Base-by-base conservation (phyloP, 192 early-diverging fungal species). In the Fimicolochytrium jonesii region DNA sequence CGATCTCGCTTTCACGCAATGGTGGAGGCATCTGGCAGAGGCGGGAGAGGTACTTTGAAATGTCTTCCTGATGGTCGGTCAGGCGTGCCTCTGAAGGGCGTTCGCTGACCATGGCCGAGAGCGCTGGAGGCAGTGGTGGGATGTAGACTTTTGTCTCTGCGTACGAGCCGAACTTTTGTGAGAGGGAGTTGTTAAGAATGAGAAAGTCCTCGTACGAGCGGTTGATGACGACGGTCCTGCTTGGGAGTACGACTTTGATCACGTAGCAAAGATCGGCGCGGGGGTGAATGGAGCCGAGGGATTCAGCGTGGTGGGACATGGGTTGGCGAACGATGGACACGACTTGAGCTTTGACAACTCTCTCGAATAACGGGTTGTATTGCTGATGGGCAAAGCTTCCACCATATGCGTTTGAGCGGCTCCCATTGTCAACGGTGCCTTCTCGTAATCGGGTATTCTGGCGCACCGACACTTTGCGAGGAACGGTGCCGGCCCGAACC, bases 141-240 rank as follows among this genome's bases (percentile, higher is more conserved):
- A 59, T 15, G 15, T 15, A 1, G 13, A 26, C 39, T 4, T 22
- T 1, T 4, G 35, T n/a, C 15, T 59, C 11, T 11, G n/a, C 23
- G 42, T 48, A 45, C 15, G 17, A 15, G 42, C 35, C 41, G 34
- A 37, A 51, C 17, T 23, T 23, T 30, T 64, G 62, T 6, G 37
- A 25, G 13, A 55, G 50, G 6, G 51, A 55, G 52, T 54, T 64
- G 50, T 22, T n/a, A 41, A 64, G 62, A 7, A 43, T 39, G 18
- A 25, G 2, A 25, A 64, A 64, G 22, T 64, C 50, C 26, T 36
- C 39, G 47, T 37, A 64, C 6, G 62, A 30, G 25, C 62, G 62
- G 4, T 30, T 29, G 23, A 64, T 23, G 7, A 62, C 23, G n/a
- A 26, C 13, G 10, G 30, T 37, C 15, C 23, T 56, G 34, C 32